Conservation (phyloP, 768 basidiomycete species). For the Tremella fuciformis region DNA sequence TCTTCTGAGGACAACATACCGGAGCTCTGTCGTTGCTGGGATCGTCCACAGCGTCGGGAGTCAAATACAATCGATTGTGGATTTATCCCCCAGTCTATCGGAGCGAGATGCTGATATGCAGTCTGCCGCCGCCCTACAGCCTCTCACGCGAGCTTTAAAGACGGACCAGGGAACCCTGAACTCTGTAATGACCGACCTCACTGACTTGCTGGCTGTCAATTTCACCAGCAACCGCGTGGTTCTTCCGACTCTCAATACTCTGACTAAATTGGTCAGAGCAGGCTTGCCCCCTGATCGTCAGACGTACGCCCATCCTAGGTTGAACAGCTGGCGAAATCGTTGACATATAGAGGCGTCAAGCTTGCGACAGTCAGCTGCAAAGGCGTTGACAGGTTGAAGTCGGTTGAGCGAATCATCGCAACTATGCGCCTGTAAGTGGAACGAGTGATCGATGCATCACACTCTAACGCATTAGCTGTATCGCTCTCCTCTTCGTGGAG, state of each 20-base stretch:
- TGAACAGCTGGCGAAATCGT: not conserved
- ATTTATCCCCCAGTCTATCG: constrained; percentile 46
- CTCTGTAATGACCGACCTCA: constrained; percentile 60
- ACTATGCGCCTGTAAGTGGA: constrained; percentile 75
- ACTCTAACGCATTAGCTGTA: constrained; percentile 59
- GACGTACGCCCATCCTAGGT: not conserved
- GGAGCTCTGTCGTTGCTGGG: constrained; percentile 56
- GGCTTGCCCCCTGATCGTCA: not conserved
- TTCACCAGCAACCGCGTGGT: constrained; percentile 67
- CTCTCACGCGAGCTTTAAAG: constrained; percentile 61
- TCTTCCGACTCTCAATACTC: constrained; percentile 75
- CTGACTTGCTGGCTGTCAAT: constrained; percentile 59
- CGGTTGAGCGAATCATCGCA: constrained; percentile 71
- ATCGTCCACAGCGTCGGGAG: constrained; percentile 76
- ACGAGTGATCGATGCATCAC: not conserved
- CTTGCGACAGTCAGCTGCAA: constrained; percentile 62
- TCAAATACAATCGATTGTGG: constrained; percentile 78
- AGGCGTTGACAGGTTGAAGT: constrained; percentile 71
- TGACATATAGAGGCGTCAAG: constrained; percentile 56
- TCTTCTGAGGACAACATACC: constrained; percentile 23
- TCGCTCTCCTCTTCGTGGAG: constrained; percentile 64
- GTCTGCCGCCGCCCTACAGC: constrained; percentile 63
- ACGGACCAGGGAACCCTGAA: not conserved
- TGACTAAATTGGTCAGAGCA: constrained; percentile 55
- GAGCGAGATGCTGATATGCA: constrained; percentile 19